Conservation (phyloP, 371 early-diverging fungal genomes). For the Rhizopus stolonifer region DNA sequence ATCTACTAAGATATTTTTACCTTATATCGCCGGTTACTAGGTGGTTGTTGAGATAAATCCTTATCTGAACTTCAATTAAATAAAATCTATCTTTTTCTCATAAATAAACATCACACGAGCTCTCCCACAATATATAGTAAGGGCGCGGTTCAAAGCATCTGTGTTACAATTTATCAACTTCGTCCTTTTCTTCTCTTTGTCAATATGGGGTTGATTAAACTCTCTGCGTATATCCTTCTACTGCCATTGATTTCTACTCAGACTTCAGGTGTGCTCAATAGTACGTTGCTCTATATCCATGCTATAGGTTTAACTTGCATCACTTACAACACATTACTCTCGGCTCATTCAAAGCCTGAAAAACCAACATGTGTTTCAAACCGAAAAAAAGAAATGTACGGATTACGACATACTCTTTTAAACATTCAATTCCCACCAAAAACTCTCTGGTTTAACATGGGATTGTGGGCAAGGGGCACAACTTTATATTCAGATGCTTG, state of each 20-base stretch:
- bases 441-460: constrained; percentile 52
- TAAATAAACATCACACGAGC: too few species aligned
- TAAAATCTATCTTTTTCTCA: too few species aligned
- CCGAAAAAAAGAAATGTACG: constrained; percentile 30
- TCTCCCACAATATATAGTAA: too few species aligned
- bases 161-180: not conserved
- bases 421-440: constrained; percentile 37
- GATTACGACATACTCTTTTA: constrained; percentile 30
- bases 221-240: not conserved
- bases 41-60: too few species aligned
- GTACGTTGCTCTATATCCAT: constrained; percentile 28
- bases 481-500: constrained; percentile 32
- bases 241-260: constrained; percentile 2
- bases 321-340: not conserved
- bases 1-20: too few species aligned
- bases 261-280: not conserved
- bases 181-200: not conserved
- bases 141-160: not conserved
- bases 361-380: not conserved
- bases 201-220: not conserved
- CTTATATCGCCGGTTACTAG: too few species aligned
- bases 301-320: constrained; percentile 25
- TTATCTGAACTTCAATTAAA: too few species aligned
- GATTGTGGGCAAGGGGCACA: constrained; percentile 32
- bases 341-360: not conserved